Conservation (phyloP, 495 filamentous ascomycete genomes). For the Penicillium longicatenatum region DNA sequence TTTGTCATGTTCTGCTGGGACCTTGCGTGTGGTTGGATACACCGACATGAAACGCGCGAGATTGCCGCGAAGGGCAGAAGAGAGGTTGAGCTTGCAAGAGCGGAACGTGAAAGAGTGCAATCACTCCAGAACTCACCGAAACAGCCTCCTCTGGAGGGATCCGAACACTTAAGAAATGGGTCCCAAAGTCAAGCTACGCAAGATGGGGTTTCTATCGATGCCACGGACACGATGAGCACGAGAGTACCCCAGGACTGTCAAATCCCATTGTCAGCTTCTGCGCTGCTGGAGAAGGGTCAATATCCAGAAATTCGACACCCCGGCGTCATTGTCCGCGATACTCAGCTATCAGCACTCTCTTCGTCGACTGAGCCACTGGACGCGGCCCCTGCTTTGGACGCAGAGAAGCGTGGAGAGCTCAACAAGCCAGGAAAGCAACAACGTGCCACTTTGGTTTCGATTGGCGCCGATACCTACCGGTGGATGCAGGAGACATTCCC, state of each 20-base stretch:
- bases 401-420: constrained; percentile 12
- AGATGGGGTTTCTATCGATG: background rate
- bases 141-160: background rate
- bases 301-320: constrained; percentile 7
- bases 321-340: background rate
- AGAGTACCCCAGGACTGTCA: background rate
- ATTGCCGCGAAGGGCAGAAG: constrained; percentile 56
- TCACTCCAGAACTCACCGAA: constrained; percentile 12
- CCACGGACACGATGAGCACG: background rate
- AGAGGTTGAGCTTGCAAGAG: constrained; percentile 48
- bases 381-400: constrained; percentile 9
- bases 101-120: constrained; percentile 28
- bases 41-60: constrained; percentile 58
- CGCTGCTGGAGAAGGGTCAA: constrained; percentile 12
- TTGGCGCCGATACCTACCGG: constrained; percentile 38
- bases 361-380: constrained; percentile 12
- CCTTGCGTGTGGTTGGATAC: constrained; percentile 56
- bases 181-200: background rate
- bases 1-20: constrained; percentile 66
- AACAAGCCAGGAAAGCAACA: background rate
- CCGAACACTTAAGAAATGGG: background rate
- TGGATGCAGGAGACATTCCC: constrained; percentile 69
- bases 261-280: constrained; percentile 12
- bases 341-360: background rate
- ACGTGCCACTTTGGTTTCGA: constrained; percentile 49